These are phyloP conservation scores for Lepidium aucheri DNA, from an alignment of 345 rosid species.

Conservation along the genomic window DNA sequence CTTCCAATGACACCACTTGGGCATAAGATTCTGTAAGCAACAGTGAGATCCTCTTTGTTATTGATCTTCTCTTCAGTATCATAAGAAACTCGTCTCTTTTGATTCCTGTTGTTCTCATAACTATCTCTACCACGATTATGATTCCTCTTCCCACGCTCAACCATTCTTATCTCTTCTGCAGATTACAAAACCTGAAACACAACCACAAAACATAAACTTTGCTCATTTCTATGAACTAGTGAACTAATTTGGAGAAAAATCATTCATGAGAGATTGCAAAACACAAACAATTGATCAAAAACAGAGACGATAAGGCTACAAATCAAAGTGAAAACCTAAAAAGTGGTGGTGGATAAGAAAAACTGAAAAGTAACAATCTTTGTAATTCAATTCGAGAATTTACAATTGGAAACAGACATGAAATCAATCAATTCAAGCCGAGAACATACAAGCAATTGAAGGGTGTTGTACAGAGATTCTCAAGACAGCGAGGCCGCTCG, in stretches of 20 bases:
- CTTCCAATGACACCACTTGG: slow-evolving; percentile 88
- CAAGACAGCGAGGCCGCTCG: neutral
- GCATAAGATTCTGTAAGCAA: slow-evolving; percentile 80
- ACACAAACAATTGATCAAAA: neutral
- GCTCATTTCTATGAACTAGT: neutral
- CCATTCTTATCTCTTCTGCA: slow-evolving; percentile 33
- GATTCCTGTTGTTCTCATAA: slow-evolving; percentile 44
- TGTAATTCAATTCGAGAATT: too few species aligned
- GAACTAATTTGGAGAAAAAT: neutral
- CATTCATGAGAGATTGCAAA: neutral
- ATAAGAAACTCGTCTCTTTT: slow-evolving; percentile 47
- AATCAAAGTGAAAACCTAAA: neutral
- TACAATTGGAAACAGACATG: neutral
- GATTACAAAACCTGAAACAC: slow-evolving; percentile 1
- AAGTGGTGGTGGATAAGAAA: neutral
- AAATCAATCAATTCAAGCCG: neutral
- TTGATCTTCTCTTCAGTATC: slow-evolving; percentile 42
- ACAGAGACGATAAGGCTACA: neutral
- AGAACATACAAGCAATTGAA: neutral
- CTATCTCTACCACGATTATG: slow-evolving; percentile 44
- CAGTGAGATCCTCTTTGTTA: slow-evolving; percentile 39
- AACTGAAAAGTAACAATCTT: neutral
- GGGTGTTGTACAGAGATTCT: neutral
- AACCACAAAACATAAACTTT: neutral
- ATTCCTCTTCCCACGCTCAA: slow-evolving; percentile 65